phyloP scores from a whole-genome alignment of 2,329 filamentous ascomycete species.

The Biscogniauxia sp. region DNA sequence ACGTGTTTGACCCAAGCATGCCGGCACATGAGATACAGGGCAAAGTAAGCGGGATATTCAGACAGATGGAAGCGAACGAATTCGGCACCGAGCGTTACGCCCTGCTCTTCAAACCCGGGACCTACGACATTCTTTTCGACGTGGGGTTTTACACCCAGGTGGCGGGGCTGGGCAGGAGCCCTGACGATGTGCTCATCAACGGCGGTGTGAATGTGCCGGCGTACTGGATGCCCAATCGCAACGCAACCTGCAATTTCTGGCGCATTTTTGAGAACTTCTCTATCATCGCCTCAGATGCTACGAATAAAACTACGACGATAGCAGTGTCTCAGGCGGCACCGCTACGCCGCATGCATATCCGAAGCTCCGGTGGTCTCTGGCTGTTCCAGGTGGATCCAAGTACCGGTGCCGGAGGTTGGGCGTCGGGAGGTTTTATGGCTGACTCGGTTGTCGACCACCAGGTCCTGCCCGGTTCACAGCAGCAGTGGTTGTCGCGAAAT shows the following conservation, averaged over 20 bases:
- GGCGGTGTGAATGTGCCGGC: conserved; percentile 35
- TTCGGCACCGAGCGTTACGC: conserved; percentile 32
- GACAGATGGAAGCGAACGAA: conserved; percentile 34
- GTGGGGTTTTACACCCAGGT: conserved; percentile 35
- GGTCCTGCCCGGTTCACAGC: conserved; percentile 34
- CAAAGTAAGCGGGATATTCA: conserved; percentile 28
- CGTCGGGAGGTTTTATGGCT: conserved; percentile 34
- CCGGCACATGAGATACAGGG: conserved; percentile 28
- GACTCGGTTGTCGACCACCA: conserved; percentile 32
- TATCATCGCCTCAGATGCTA: conserved; percentile 30
- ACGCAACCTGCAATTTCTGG: conserved; percentile 36
- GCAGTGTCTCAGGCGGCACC: conserved; percentile 35
- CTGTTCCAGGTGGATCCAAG: conserved; percentile 33
- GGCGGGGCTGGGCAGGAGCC: conserved; percentile 29
- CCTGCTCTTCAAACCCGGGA: conserved; percentile 32
- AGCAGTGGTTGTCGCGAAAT: conserved; percentile 35
- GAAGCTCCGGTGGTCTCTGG: conserved; percentile 32
- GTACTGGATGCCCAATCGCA: conserved; percentile 36
- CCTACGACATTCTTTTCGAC: conserved; percentile 32
- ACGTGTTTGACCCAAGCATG: conserved; percentile 32
- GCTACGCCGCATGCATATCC: conserved; percentile 31
- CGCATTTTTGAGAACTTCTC: conserved; percentile 33
- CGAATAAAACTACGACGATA: conserved; percentile 34
- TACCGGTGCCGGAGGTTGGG: conserved; percentile 33
- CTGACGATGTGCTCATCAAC: conserved; percentile 32